phyloP scores from a whole-genome alignment of 148 eudicot genomes.

The Vaccinium macrocarpon region DNA sequence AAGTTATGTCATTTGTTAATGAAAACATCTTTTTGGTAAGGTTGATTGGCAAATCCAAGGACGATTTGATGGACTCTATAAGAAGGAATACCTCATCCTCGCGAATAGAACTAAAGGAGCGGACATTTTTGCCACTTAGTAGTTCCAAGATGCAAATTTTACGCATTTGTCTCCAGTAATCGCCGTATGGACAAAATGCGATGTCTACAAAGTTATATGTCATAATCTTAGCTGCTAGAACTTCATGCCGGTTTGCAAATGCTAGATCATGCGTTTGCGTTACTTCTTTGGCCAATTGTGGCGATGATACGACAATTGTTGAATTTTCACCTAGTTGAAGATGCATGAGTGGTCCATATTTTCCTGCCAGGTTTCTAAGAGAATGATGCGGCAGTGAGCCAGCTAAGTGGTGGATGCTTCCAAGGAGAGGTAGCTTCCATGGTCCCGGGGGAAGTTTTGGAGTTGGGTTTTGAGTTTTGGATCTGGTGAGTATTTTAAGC shows the following conservation, averaged over 20 bases:
- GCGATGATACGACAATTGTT: neutral
- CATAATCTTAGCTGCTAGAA: neutral
- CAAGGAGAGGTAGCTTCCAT: constrained; percentile 12
- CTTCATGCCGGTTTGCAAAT: constrained; percentile 2
- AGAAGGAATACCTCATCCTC: constrained; percentile 17
- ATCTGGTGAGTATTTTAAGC: neutral
- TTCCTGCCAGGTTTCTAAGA: neutral
- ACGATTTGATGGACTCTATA: constrained; percentile 8
- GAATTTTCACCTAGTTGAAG: constrained; percentile 10
- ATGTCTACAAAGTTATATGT: neutral
- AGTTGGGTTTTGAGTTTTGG: neutral
- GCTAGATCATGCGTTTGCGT: neutral
- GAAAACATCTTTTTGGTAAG: constrained; percentile 25
- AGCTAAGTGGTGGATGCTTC: constrained; percentile 6
- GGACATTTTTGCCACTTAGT: constrained; percentile 19
- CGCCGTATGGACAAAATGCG: constrained; percentile 18
- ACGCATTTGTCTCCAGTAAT: constrained; percentile 23
- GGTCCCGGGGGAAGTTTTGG: constrained; percentile 13
- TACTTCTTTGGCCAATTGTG: neutral
- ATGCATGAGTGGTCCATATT: constrained; percentile 16
- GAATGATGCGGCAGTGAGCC: constrained; percentile 7
- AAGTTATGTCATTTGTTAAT: constrained; percentile 26
- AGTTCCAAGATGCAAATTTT: constrained; percentile 28
- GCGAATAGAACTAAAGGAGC: constrained; percentile 1
- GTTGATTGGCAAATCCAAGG: constrained; percentile 17